Evolutionary conservation across 106 monocot genomes (phyloP).

Genomic region (Acanthochlamys bracteata): DNA sequence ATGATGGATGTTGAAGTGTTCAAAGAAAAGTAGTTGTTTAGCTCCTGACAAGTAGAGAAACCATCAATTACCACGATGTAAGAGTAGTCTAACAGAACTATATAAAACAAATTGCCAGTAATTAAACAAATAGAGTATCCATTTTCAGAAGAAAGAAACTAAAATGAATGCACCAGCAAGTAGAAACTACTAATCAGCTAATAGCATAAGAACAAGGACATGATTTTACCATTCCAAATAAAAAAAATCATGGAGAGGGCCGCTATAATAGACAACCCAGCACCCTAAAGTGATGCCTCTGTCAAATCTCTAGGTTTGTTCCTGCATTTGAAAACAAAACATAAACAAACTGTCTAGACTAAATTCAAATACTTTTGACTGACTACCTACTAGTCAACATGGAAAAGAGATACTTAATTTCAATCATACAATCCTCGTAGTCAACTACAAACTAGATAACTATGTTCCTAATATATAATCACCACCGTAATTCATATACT

Average conservation of each 20-base stretch:
- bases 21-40: constrained; percentile 69
- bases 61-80: neutral
- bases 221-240: constrained; percentile 89
- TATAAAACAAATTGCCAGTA: neutral
- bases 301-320: constrained; percentile 99
- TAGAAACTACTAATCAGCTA: no score
- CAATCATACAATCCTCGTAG: no score
- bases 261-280: constrained; percentile 83
- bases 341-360: neutral
- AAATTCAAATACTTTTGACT: no score
- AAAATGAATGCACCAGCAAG: no score
- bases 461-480: no score
- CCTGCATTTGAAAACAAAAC: constrained; percentile 35
- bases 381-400: no score
- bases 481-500: no score
- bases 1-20: constrained; percentile 71
- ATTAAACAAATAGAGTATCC: no score
- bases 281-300: constrained; percentile 94
- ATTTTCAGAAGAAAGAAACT: no score
- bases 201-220: neutral
- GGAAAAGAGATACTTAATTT: no score
- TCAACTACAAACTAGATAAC: no score
- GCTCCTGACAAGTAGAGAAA: constrained; percentile 47
- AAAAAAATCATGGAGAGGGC: constrained; percentile 73
- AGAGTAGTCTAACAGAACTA: neutral